Evolutionary conservation across 495 filamentous ascomycete species (phyloP).

Genomic region (Neurospora sp.): DNA sequence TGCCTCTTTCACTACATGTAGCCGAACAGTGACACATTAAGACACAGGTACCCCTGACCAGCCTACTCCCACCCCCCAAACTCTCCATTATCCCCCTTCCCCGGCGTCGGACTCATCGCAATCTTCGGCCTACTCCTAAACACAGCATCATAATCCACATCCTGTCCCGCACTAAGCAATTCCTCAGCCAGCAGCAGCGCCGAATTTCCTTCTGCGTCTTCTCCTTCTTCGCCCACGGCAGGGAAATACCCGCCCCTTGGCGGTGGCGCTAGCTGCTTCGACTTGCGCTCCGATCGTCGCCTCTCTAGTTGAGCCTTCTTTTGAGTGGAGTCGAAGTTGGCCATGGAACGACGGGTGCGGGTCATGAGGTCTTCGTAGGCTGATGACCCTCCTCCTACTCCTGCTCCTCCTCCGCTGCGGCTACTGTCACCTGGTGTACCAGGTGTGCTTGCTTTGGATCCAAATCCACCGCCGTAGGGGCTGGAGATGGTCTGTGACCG

Average conservation of each 20-base stretch:
- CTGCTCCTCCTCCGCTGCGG: not conserved
- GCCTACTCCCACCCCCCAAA: not conserved
- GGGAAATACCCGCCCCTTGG: constrained; percentile 25
- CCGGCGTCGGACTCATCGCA: constrained; percentile 63
- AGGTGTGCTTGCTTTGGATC: not conserved
- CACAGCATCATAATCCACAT: constrained; percentile 74
- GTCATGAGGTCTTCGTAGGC: constrained; percentile 47
- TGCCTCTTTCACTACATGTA: not conserved
- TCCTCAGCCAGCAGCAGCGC: constrained; percentile 21
- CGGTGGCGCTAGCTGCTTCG: constrained; percentile 21
- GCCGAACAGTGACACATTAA: not conserved
- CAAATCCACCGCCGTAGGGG: too few relatives aligned
- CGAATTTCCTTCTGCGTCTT: constrained; percentile 5
- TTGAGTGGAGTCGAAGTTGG: constrained; percentile 41
- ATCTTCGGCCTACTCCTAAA: constrained; percentile 80
- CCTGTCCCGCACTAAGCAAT: constrained; percentile 41
- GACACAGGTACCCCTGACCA: not conserved
- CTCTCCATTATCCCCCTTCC: constrained; percentile 14
- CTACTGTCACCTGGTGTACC: not conserved
- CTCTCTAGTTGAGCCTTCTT: constrained; percentile 47
- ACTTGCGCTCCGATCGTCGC: constrained; percentile 40
- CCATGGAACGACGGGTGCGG: constrained; percentile 79
- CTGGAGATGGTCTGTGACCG: constrained; percentile 16
- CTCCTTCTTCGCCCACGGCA: constrained; percentile 27
- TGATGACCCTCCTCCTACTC: not conserved